Evolutionary conservation across 805 yeast genomes (phyloP).

Genomic region (Metschnikowia peoriensis): DNA sequence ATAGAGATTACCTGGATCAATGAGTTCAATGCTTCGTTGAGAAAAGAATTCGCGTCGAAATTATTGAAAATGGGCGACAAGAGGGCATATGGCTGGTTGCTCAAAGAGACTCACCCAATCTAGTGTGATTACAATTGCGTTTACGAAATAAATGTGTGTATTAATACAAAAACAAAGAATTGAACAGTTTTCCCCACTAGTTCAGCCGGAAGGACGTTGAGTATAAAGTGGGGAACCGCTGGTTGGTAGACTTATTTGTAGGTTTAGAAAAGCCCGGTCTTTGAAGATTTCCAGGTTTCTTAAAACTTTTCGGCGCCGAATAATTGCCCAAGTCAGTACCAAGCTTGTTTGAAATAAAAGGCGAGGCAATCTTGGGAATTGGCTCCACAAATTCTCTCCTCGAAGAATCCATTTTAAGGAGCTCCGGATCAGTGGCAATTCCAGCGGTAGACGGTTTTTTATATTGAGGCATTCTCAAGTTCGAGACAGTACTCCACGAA

Average conservation of each 20-base stretch:
- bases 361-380: slow-evolving; percentile 12
- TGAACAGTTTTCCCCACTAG: not conserved
- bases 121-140: not conserved
- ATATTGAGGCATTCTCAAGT: slow-evolving; percentile 19
- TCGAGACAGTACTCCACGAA: not conserved
- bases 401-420: not conserved
- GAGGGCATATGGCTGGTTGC: slow-evolving; percentile 68
- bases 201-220: slow-evolving; percentile 16
- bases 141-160: not conserved
- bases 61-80: slow-evolving; percentile 54
- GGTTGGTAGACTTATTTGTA: slow-evolving; percentile 5
- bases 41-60: slow-evolving; percentile 28
- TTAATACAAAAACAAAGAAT: slow-evolving; percentile 2
- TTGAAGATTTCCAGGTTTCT: slow-evolving; percentile 17
- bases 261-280: slow-evolving; percentile 14
- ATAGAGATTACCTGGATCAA: slow-evolving; percentile 40
- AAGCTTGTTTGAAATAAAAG: slow-evolving; percentile 18
- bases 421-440: slow-evolving; percentile 2
- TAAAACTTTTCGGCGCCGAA: slow-evolving; percentile 6
- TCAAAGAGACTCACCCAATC: slow-evolving; percentile 54
- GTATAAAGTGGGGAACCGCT: slow-evolving; percentile 19
- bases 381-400: slow-evolving; percentile 5
- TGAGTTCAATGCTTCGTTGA: slow-evolving; percentile 33
- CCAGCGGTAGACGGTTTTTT: slow-evolving; percentile 9
- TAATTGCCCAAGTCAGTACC: slow-evolving; percentile 5